phyloP scores from a whole-genome alignment of 2,329 filamentous ascomycete genomes.

The Verticillium nubilum region DNA sequence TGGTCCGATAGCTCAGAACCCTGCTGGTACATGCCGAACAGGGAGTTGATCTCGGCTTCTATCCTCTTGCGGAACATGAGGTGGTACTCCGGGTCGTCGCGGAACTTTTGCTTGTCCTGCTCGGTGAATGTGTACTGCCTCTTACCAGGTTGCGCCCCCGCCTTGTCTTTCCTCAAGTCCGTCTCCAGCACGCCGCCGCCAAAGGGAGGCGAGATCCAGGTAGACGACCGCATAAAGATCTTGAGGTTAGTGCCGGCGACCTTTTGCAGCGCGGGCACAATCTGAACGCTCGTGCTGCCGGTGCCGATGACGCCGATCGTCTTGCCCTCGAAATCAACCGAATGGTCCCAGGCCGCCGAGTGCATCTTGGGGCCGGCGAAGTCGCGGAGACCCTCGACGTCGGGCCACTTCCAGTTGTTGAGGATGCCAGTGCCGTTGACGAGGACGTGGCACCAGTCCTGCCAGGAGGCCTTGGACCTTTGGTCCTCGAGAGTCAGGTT shows the following conservation, averaged over 20 bases:
- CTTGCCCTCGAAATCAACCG: conserved; percentile 35
- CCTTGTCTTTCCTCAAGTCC: conserved; percentile 20
- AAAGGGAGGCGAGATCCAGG: conserved; percentile 22
- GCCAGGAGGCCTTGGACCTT: conserved; percentile 11
- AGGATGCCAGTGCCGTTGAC: conserved; percentile 43
- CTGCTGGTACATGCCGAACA: conserved; percentile 35
- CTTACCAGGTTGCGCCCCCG: conserved; percentile 24
- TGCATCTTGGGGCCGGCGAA: conserved; percentile 49
- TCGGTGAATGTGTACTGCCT: conserved; percentile 34
- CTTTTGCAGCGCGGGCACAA: conserved; percentile 37
- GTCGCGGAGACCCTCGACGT: conserved; percentile 40
- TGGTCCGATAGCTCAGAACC: conserved; percentile 31
- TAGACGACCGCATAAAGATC: conserved; percentile 22
- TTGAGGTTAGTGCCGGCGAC: conserved; percentile 14
- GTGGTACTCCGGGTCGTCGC: conserved; percentile 31
- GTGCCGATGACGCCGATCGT: conserved; percentile 46
- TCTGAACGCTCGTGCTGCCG: conserved; percentile 46
- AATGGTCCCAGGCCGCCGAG: conserved; percentile 46
- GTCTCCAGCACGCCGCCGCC: conserved; percentile 20
- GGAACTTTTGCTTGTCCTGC: conserved; percentile 30
- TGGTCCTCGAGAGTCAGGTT: conserved; percentile 19
- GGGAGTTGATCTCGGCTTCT: conserved; percentile 34
- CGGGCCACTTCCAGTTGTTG: conserved; percentile 46
- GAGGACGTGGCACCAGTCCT: conserved; percentile 40
- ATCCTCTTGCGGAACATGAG: conserved; percentile 35